Conservation (phyloP, 2,329 filamentous ascomycete genomes). For the Fusarium sp. region DNA sequence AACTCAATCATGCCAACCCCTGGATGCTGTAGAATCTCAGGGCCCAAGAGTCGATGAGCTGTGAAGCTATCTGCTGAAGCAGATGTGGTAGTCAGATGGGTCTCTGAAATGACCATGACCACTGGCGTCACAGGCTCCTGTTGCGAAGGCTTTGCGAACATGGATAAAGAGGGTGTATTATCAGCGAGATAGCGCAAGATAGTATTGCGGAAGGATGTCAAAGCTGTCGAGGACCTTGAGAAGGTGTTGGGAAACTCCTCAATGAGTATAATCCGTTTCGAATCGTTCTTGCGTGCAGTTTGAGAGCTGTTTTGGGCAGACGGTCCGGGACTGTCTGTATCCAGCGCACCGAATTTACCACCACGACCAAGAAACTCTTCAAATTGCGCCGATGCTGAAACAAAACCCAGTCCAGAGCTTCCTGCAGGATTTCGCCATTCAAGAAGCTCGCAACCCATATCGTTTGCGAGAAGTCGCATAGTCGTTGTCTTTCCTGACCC, state of each 20-base stretch:
- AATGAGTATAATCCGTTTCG: conserved; percentile 75
- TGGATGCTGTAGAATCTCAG: conserved; percentile 86
- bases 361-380: conserved; percentile 91
- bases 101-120: conserved; percentile 93
- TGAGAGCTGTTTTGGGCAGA: conserved; percentile 47
- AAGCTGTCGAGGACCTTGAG: conserved; percentile 72
- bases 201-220: conserved; percentile 81
- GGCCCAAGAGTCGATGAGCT: conserved; percentile 88
- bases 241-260: conserved; percentile 89
- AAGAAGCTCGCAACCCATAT: conserved; percentile 82
- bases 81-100: conserved; percentile 86
- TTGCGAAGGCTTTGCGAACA: conserved; percentile 60
- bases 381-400: conserved; percentile 84
- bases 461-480: conserved; percentile 80
- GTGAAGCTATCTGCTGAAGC: conserved; percentile 93
- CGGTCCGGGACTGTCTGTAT: conserved; percentile 57
- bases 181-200: conserved; percentile 82
- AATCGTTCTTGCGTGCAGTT: conserved; percentile 31
- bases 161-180: conserved; percentile 70
- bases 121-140: conserved; percentile 75
- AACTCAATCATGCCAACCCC: conserved; percentile 88
- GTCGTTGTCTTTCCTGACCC: conserved; percentile 96
- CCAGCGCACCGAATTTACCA: conserved; percentile 83
- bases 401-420: conserved; percentile 71
- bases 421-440: conserved; percentile 92